Percentiles rank a stretch among this genome's conserved stretches.
Evolutionary conservation across 495 filamentous ascomycete species (phyloP).

Genomic region (Neurospora sp.): DNA sequence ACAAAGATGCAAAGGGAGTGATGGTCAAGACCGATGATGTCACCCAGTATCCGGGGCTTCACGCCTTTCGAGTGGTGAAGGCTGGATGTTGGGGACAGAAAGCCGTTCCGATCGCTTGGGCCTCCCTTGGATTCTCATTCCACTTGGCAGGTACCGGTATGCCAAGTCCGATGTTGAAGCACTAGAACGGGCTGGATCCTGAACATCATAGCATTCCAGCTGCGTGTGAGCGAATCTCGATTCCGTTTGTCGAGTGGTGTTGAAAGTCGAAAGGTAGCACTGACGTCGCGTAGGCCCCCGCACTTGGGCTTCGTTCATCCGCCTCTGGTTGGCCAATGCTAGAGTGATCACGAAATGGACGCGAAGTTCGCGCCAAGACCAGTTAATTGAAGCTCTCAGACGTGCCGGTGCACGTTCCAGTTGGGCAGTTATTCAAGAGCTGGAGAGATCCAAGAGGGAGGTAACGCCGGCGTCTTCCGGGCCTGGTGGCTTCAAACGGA

Average conservation of each 20-base stretch:
- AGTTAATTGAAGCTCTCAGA: neutral
- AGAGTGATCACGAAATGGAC: neutral
- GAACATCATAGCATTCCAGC: neutral
- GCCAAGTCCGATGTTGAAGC: neutral
- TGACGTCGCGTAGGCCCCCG: neutral
- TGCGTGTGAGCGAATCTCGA: neutral
- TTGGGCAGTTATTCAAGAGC: neutral
- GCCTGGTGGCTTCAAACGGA: neutral
- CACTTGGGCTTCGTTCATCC: neutral
- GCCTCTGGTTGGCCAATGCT: neutral
- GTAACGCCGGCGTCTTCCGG: neutral
- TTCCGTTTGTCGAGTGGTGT: neutral
- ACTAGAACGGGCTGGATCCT: neutral
- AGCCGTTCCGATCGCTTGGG: neutral
- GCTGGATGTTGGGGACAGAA: neutral
- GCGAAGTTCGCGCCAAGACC: neutral
- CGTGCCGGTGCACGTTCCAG: neutral
- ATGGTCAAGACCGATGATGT: neutral
- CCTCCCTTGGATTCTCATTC: neutral
- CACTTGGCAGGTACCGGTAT: neutral
- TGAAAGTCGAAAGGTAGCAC: neutral
- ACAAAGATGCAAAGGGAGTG: neutral
- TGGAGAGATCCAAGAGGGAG: neutral
- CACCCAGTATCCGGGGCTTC: neutral
- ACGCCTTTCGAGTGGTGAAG: neutral